Evolutionary conservation across 1,284 basidiomycete genomes (phyloP), one percentile per base, ranked within the genome.

Genomic region (Xanthoconium separans): DNA sequence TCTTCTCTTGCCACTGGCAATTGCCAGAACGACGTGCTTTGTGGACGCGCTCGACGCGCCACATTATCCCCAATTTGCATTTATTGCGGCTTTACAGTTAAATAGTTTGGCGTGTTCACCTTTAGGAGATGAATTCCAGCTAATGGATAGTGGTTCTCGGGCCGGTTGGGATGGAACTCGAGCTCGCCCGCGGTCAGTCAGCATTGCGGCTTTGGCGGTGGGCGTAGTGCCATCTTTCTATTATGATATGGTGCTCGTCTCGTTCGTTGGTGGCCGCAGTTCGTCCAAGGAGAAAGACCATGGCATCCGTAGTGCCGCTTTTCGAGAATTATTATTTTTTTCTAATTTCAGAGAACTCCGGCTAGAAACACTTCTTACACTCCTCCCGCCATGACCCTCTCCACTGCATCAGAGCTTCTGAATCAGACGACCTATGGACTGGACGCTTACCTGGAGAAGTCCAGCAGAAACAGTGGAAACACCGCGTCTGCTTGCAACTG

Each of bases 281-380:
- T 34, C 58, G 45, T 64, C 44, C 54, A 34, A 53, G 53, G 47
- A 36, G 42, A 43, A 44, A 12, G 3, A 20, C n/a, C 9, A 12
- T 10, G 47, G 51, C 48, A 36, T 27, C 44, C 50, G 49, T 44
- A 47, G 50, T 48, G 48, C 56, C 30, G 58, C 56, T 53, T 54
- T 61, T 68, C 55, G 58, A 69, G 66, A 68, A 66, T 67, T 70
- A 56, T 69, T 68, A n/a, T 54, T 65, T 65, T 58, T 60, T 55
- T 56, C 48, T 54, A 66, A 68, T 70, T 69, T 63, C 58, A 65
- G 56, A 57, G 56, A 68, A 69, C 56, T 59, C 65, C 61, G 64
- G 65, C 62, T 70, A 63, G 46, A 44, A 63, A 68, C 50, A 57
- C 61, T 66, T 60, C 65, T 70, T 68, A 50, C 49, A 59, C 57